Base-by-base conservation (phyloP, 2,329 filamentous ascomycete species). In the Cercospora beticola region DNA sequence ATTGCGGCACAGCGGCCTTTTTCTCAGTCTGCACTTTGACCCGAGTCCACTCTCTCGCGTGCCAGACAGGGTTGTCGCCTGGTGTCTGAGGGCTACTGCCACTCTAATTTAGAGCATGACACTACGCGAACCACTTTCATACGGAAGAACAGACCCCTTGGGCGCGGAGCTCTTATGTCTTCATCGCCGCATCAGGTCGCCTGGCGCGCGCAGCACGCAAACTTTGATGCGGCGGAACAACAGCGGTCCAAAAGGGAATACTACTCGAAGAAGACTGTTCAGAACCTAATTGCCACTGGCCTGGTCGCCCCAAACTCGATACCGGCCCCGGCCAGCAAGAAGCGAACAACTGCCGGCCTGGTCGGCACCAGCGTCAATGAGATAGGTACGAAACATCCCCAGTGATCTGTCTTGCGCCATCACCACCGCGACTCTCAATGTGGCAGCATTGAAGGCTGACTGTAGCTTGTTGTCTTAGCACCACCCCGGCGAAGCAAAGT, bases 101-200 rank as follows among this genome's bases (percentile, higher is more conserved):
- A 71, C 70, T 69, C 69, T 71, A 74, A 71, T 68, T 73, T 71
- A 65, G 70, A 66, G 52, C 60, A 65, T 70, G 70, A 67, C 70
- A 72, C 71, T 70, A 69, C 68, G 65, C 71, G 63, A 67, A 67
- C 63, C 70, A 67, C 69, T 68, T 6, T 40, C 36, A 16, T 16
- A 33, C 16, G 26, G 49, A 57, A 43, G 67, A 54, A 60, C 62
- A 66, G 64, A 67, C 62, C 65, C 62, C 57, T 64, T 30, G 28
- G 49, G 49, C 65, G 23, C 67, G 62, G 31, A 49, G 18, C 62
- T 46, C 60, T 64, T 36, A 67, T 64, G 65, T 70, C 52, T 61
- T 23, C 69, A 57, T 65, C 71, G 66, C 65, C 71, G 66, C 66
- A 60, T 36, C 70, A 64, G 56, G 68, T 59, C 62, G 67, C 59